These are phyloP conservation scores for Cyberlindnera mycetangii DNA, from an alignment of 805 yeast genomes.

Conservation along the genomic window DNA sequence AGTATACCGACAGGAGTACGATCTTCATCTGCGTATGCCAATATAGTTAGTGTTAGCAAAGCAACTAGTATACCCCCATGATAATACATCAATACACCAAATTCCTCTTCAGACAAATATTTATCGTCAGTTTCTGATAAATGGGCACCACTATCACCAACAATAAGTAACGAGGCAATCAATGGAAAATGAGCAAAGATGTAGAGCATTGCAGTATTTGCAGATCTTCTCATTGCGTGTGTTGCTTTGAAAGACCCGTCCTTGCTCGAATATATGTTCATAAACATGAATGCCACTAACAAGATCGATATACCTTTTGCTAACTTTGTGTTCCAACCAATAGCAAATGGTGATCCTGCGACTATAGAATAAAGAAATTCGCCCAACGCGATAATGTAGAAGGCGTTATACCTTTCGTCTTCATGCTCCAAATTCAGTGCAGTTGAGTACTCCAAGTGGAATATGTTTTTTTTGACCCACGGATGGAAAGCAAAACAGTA, in stretches of 20 bases:
- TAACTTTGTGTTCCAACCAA: slow-evolving; percentile 38
- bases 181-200: slow-evolving; percentile 48
- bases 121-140: slow-evolving; percentile 33
- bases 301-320: slow-evolving; percentile 48
- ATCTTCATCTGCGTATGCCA: slow-evolving; percentile 45
- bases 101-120: slow-evolving; percentile 28
- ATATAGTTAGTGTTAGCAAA: slow-evolving; percentile 34
- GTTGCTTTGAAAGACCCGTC: slow-evolving; percentile 46
- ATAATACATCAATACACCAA: slow-evolving; percentile 46
- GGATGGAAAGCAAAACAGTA: slow-evolving; percentile 47
- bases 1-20: slow-evolving; percentile 37
- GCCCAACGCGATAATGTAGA: slow-evolving; percentile 63
- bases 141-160: slow-evolving; percentile 60
- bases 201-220: slow-evolving; percentile 44
- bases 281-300: slow-evolving; percentile 44
- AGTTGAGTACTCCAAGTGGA: slow-evolving; percentile 47
- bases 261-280: slow-evolving; percentile 55
- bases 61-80: slow-evolving; percentile 52
- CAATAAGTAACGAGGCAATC: slow-evolving; percentile 47
- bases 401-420: slow-evolving; percentile 56
- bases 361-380: slow-evolving; percentile 57
- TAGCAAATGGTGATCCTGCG: slow-evolving; percentile 44
- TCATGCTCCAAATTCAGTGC: slow-evolving; percentile 67
- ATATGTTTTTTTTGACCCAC: slow-evolving; percentile 34
- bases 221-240: slow-evolving; percentile 53